Conservation (phyloP, 148 eudicot genomes). For the Agrostemma githago region DNA sequence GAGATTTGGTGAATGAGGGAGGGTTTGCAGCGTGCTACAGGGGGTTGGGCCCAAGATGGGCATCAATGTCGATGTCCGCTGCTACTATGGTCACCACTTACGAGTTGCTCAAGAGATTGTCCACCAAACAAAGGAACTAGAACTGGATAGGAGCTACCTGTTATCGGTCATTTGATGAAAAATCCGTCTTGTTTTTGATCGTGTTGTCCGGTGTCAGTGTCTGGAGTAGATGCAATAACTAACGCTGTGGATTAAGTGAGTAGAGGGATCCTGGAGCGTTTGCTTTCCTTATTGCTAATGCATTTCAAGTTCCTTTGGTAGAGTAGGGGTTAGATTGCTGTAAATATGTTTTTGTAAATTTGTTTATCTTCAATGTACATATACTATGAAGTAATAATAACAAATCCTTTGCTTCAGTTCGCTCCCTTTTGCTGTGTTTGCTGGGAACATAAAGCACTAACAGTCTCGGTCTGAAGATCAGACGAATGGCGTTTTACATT, state of each 20-base stretch:
- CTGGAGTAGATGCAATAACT: too few relatives aligned
- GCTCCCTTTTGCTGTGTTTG: not conserved
- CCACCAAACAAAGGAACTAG: slow-evolving; percentile 33
- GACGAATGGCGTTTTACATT: too few relatives aligned
- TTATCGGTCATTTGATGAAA: not conserved
- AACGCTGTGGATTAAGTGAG: too few relatives aligned
- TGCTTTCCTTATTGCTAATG: too few relatives aligned
- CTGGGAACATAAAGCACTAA: not conserved
- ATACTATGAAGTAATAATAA: not conserved
- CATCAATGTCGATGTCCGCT: slow-evolving; percentile 71
- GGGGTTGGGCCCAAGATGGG: slow-evolving; percentile 71
- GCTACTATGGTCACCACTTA: slow-evolving; percentile 75
- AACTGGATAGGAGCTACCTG: not conserved
- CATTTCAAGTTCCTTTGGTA: not conserved
- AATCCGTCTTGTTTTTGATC: too few relatives aligned
- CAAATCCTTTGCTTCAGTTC: not conserved
- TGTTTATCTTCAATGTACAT: slow-evolving; percentile 19
- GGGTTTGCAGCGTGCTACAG: slow-evolving; percentile 64
- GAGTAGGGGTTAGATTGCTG: not conserved
- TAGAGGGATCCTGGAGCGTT: not conserved
- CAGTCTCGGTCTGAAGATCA: too few relatives aligned
- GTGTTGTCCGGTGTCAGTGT: too few relatives aligned
- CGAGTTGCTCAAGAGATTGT: slow-evolving; percentile 62
- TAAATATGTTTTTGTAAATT: slow-evolving; percentile 16
- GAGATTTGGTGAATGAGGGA: slow-evolving; percentile 59